Evolutionary conservation across 257 asterid genomes (phyloP).

Genomic region (Scutellaria baicalensis): DNA sequence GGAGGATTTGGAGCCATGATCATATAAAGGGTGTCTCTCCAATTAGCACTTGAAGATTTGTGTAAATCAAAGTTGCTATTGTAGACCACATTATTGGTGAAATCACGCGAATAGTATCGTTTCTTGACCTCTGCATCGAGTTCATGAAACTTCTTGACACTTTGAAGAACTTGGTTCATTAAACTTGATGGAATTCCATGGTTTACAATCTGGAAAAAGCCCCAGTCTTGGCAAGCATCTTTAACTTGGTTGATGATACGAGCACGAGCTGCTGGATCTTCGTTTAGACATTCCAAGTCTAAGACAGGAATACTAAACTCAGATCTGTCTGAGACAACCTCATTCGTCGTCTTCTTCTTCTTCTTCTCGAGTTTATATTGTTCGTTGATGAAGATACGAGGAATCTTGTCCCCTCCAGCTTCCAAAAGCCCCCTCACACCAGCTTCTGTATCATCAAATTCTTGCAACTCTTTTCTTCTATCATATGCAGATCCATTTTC

Average conservation of each 20-base stretch:
- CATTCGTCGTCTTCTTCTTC: neutral
- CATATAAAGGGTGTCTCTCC: slow-evolving; percentile 34
- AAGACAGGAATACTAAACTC: slow-evolving; percentile 7
- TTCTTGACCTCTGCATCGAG: slow-evolving; percentile 28
- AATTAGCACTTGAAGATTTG: slow-evolving; percentile 8
- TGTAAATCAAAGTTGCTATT: slow-evolving; percentile 29
- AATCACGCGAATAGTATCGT: slow-evolving; percentile 14
- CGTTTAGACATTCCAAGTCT: neutral
- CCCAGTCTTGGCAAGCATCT: slow-evolving; percentile 5
- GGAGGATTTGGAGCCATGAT: slow-evolving; percentile 25
- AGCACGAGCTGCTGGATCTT: neutral
- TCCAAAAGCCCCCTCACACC: slow-evolving; percentile 23
- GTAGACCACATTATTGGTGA: slow-evolving; percentile 16
- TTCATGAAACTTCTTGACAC: slow-evolving; percentile 19
- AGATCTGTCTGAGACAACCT: neutral
- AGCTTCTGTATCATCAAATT: slow-evolving; percentile 3
- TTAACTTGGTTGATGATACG: neutral
- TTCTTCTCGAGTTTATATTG: neutral
- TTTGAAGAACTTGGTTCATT: slow-evolving; percentile 13
- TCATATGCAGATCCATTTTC: neutral
- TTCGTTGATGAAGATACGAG: slow-evolving; percentile 13
- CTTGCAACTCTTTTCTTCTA: neutral
- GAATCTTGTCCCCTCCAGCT: slow-evolving; percentile 7
- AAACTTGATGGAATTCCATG: slow-evolving; percentile 15
- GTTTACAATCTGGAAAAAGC: slow-evolving; percentile 17